Evolutionary conservation across 345 rosid genomes (phyloP), one percentile per base, ranked within the genome.

Genomic region (Stellera chamaejasme): DNA sequence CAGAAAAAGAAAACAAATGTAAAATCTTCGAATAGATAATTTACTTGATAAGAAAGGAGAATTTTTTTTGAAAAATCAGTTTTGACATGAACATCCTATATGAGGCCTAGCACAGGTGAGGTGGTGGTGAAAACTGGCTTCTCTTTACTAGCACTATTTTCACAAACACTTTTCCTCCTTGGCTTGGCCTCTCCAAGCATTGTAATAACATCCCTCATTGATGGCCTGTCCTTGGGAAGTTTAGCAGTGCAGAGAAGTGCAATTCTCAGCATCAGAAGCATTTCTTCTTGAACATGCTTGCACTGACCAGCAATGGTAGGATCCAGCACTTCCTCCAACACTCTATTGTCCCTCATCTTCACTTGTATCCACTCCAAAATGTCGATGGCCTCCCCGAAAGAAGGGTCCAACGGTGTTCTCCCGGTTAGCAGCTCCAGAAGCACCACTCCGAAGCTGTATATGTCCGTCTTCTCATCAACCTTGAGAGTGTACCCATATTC

Each of bases 161-260:
- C 73, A 43, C 88, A 77, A 5, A 80, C 72, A 55, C 90, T 92
- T 76, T 91, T 85, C 76, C 93, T 78, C 54, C 90, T 66, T 0
- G 95, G 98, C 60, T 83, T 91, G 23, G 96, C 95, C 79, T 91
- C 88, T 45, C 85, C 82, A 13, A 91, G 95, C 96, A 85, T 85
- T 15, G 83, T 76, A 50, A 83, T 75, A 5, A 88, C 72, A 13
- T 88, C 96, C 50, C 95, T 84, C 80, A 83, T 83, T 5, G 98
- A 80, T 10, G 96, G 96, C 52, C 96, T 74, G 56, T 88, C 95
- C 72, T 80, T 88, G 0, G 95, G 93, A 27, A 83, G 85, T 67
- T 82, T 88, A 19, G 93, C 87, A 0, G 87, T 86, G 62, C 93
- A 82, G 13, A 86, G 79, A 67, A 88, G 79, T 3, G 95, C 93